Evolutionary conservation across 371 early-diverging fungal genomes (phyloP).

Genomic region (Syncephalastrum racemosum): DNA sequence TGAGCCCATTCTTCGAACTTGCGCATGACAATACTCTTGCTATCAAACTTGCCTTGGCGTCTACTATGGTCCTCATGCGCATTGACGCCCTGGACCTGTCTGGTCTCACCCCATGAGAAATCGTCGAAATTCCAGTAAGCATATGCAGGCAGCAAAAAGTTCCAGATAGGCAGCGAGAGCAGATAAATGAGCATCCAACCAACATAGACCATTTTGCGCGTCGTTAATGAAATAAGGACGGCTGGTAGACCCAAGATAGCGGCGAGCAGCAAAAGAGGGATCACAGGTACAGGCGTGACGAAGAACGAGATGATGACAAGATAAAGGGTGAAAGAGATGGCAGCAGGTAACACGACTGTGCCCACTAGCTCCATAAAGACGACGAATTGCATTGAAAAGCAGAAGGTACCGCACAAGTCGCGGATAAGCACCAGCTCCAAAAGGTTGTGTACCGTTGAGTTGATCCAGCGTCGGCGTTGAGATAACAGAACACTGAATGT

Average conservation of each 20-base stretch:
- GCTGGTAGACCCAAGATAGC: conserved; percentile 86
- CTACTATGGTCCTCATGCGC: conserved; percentile 66
- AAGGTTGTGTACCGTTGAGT: conserved; percentile 94
- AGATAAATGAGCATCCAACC: conserved; percentile 94
- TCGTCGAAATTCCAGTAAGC: conserved; percentile 98
- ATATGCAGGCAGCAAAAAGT: conserved; percentile 88
- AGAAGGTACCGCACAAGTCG: conserved; percentile 94
- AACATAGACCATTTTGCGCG: conserved; percentile 79
- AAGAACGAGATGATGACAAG: conserved; percentile 66
- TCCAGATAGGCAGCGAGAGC: conserved; percentile 89
- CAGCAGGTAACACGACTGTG: conserved; percentile 91
- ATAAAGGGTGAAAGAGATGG: conserved; percentile 83
- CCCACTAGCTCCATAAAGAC: conserved; percentile 93
- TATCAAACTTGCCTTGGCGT: conserved; percentile 54
- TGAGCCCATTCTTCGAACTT: conserved; percentile 49
- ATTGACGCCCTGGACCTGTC: conserved; percentile 68
- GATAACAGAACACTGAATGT: conserved; percentile 85
- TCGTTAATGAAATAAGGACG: conserved; percentile 81
- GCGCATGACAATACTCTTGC: conserved; percentile 46
- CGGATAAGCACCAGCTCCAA: conserved; percentile 87
- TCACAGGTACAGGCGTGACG: conserved; percentile 52
- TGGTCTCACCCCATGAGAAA: conserved; percentile 95
- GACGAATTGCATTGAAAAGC: conserved; percentile 96
- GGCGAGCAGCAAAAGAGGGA: conserved; percentile 69
- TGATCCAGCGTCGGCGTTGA: conserved; percentile 97